These are phyloP conservation scores for Penicillium cataractarum DNA, from an alignment of 495 filamentous ascomycete genomes.

Conservation along the genomic window DNA sequence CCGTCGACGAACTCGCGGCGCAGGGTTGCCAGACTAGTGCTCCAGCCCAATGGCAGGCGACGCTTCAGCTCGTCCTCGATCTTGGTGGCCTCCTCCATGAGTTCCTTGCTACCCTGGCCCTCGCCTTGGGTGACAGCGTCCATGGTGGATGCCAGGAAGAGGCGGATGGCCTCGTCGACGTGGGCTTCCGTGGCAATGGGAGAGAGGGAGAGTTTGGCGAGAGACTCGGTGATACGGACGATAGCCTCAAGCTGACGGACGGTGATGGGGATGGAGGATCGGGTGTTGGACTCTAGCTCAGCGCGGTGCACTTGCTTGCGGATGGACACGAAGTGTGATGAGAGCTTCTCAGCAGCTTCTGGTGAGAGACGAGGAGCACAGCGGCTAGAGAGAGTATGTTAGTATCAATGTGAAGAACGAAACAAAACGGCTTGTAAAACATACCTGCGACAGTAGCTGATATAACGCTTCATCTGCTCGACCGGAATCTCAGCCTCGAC, in stretches of 20 bases:
- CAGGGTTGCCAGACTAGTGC: constrained; percentile 83
- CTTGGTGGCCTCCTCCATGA: constrained; percentile 85
- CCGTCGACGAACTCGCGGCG: constrained; percentile 88
- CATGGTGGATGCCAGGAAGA: constrained; percentile 98
- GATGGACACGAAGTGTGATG: constrained; percentile 95
- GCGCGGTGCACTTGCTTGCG: constrained; percentile 90
- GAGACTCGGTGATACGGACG: constrained; percentile 92
- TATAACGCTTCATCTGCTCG: constrained; percentile 97
- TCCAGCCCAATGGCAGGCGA: constrained; percentile 92
- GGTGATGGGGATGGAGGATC: constrained; percentile 95
- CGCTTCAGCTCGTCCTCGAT: constrained; percentile 91
- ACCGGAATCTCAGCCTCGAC: constrained; percentile 84
- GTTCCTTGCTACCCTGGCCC: constrained; percentile 77
- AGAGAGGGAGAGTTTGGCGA: constrained; percentile 87
- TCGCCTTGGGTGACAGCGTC: constrained; percentile 92
- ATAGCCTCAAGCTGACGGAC: constrained; percentile 97
- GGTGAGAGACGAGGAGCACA: constrained; percentile 92
- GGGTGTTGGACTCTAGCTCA: constrained; percentile 82
- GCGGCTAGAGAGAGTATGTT: constrained; percentile 57
- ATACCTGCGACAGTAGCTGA: constrained; percentile 95
- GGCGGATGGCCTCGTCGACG: constrained; percentile 95
- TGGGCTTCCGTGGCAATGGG: constrained; percentile 86
- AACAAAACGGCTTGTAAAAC: constrained; percentile 31
- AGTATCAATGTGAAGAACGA: constrained; percentile 25
- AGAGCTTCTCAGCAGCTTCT: constrained; percentile 94